phyloP scores from a whole-genome alignment of 148 eudicot species.

The Vaccinium darrowii region DNA sequence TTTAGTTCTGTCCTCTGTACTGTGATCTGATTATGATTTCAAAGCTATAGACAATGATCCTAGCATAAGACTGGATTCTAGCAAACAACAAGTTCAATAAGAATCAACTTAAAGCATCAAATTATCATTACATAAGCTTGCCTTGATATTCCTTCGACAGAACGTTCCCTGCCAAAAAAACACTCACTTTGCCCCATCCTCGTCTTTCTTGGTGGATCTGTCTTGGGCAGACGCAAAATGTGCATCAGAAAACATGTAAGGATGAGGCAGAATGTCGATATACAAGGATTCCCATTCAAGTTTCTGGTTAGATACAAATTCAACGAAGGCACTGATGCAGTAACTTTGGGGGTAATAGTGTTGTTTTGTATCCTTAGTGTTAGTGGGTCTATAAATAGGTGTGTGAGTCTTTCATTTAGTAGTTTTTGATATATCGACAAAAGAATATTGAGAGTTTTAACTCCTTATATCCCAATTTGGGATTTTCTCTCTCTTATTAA shows the following conservation, averaged over 20 bases:
- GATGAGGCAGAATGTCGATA: conserved; percentile 94
- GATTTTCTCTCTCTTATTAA: too few species aligned
- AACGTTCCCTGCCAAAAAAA: conserved; percentile 96
- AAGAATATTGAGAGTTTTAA: too few species aligned
- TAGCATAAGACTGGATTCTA: background rate
- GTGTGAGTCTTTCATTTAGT: too few species aligned
- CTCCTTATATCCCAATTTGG: too few species aligned
- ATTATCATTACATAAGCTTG: conserved; percentile 72
- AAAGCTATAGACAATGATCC: background rate
- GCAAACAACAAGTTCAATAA: conserved; percentile 5
- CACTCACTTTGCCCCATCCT: conserved; percentile 88
- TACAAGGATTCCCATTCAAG: conserved; percentile 94
- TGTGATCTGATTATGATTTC: conserved; percentile 68
- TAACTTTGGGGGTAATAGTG: too few species aligned
- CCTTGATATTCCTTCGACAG: conserved; percentile 94
- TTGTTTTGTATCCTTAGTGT: too few species aligned
- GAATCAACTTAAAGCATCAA: conserved; percentile 9
- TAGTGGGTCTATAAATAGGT: too few species aligned
- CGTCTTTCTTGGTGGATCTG: conserved; percentile 69
- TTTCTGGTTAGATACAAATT: conserved; percentile 50
- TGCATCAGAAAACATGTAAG: conserved; percentile 89
- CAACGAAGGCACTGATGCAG: background rate
- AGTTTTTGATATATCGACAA: too few species aligned
- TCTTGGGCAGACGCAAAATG: conserved; percentile 41
- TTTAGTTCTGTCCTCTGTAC: conserved; percentile 82